Base-by-base conservation (phyloP, 1,284 basidiomycete genomes). In the Leccinum variabile region DNA sequence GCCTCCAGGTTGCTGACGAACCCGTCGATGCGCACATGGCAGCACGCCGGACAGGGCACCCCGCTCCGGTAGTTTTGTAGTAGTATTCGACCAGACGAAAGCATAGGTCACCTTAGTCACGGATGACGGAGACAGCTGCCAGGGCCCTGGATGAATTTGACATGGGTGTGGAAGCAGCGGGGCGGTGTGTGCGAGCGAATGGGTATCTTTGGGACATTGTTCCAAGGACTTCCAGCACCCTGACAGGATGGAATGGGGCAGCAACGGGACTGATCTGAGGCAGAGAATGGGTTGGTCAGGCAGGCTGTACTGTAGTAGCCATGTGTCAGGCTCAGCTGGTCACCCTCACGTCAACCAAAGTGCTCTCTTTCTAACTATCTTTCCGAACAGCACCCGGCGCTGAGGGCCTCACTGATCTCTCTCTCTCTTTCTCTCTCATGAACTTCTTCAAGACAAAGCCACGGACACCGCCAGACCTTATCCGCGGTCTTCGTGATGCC, bases 371-470 rank as follows among this genome's bases (percentile, higher is more conserved):
- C 2, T 9, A 22, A 22, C 0, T 57, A 57, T 65, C 59, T 41
- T 39, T 37, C 18, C 22, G 55, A 64, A 49, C 61, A 39, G n/a
- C 37, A 28, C 14, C 14, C 41, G 28, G 25, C 22, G 54, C 58
- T 41, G 39, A 13, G 35, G 35, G 35, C 30, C 30, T 41, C 44
- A 41, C 46, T 59, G 18, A 28, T 57, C 50, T 18, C 35, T 18
- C 11, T 28, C 39, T 22, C 18, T 22, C 18, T 22, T 22, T 11
- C 39, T 41, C 35, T 28, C 50, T 28, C 14, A 95, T 96, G 94
- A 97, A 97, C 78, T 96, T 97, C 81, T 97, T 97, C 87, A 95
- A 92, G 80, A 88, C 92, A 28, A 95, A 94, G 76, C 87, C 86
- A 52, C 82, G 92, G 70, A 90, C 91, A 37, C 94, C 95, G 11